Percentiles rank a stretch among this genome's conserved stretches.
phyloP scores from a whole-genome alignment of 768 basidiomycete species.

The Hortiboletus campestris region DNA sequence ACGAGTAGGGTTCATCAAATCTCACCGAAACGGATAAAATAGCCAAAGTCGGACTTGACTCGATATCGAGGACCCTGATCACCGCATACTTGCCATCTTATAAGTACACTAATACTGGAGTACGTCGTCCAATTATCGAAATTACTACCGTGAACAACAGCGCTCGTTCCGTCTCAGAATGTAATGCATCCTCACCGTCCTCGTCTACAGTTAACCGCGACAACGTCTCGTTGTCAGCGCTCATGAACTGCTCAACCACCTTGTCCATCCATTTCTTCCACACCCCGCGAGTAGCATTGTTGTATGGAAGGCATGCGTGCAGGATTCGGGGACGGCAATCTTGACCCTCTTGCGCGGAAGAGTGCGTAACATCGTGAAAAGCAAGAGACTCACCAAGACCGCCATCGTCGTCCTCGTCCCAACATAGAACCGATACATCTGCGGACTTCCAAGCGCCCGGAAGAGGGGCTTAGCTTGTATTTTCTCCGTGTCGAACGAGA shows the following conservation, averaged over 20 bases:
- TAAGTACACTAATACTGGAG: too few species aligned
- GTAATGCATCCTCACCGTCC: background rate
- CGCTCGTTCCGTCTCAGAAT: background rate
- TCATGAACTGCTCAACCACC: constrained; percentile 20
- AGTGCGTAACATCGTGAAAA: constrained; percentile 15
- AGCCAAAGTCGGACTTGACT: constrained; percentile 15
- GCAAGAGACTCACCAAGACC: constrained; percentile 23
- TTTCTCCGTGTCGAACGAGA: constrained; percentile 36
- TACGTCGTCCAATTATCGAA: background rate
- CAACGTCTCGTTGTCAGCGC: background rate
- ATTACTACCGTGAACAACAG: constrained; percentile 13
- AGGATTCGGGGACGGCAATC: background rate
- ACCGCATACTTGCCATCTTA: background rate
- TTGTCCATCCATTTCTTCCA: constrained; percentile 24
- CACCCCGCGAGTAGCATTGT: constrained; percentile 16
- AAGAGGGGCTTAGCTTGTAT: constrained; percentile 20
- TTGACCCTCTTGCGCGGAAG: constrained; percentile 14
- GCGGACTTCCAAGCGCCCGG: constrained; percentile 4
- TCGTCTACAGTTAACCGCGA: background rate
- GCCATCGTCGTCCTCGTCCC: constrained; percentile 21
- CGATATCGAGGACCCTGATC: constrained; percentile 23
- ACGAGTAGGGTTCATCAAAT: constrained; percentile 19
- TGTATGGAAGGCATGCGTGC: constrained; percentile 1
- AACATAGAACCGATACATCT: constrained; percentile 13
- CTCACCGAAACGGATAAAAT: constrained; percentile 8